Evolutionary conservation across 2,329 filamentous ascomycete genomes (phyloP).

Genomic region (Colletotrichum camelliae): DNA sequence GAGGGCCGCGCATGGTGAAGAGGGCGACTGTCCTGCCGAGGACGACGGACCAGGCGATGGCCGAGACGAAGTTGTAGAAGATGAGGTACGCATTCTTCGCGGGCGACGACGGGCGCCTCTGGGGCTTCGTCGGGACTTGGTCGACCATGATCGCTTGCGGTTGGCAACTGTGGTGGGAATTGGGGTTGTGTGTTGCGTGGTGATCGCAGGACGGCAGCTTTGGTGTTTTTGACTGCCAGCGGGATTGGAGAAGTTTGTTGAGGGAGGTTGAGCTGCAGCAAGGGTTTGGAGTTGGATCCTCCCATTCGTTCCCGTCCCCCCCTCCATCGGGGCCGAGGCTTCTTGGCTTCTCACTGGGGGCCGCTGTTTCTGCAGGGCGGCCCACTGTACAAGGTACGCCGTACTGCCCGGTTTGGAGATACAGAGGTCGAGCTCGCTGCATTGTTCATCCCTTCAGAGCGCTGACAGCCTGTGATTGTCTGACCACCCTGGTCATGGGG

Average conservation of each 20-base stretch:
- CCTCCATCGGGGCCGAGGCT: constrained; percentile 11
- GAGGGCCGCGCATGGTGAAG: constrained; percentile 59
- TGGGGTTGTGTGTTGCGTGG: background rate
- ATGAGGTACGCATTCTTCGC: constrained; percentile 75
- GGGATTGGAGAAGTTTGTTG: constrained; percentile 11
- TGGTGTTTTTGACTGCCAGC: background rate
- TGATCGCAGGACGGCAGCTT: background rate
- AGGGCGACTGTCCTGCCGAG: constrained; percentile 69
- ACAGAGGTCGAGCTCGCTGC: background rate
- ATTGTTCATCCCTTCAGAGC: background rate
- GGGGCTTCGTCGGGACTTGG: constrained; percentile 22
- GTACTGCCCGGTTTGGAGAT: background rate
- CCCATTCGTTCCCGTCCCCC: background rate
- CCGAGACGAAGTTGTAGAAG: constrained; percentile 82
- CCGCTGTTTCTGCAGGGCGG: background rate
- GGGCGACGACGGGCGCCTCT: constrained; percentile 38
- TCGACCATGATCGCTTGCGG: constrained; percentile 17
- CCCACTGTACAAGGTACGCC: constrained; percentile 8
- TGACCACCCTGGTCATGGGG: background rate
- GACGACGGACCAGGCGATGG: constrained; percentile 79
- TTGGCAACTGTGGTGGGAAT: background rate
- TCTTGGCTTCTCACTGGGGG: background rate
- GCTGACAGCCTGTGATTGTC: background rate
- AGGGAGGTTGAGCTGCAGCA: constrained; percentile 21
- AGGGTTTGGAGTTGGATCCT: background rate